Percentiles rank a stretch among this genome's conserved stretches.
Conservation (phyloP, 176 grass and related monocot genomes). For the Musa beccarii region DNA sequence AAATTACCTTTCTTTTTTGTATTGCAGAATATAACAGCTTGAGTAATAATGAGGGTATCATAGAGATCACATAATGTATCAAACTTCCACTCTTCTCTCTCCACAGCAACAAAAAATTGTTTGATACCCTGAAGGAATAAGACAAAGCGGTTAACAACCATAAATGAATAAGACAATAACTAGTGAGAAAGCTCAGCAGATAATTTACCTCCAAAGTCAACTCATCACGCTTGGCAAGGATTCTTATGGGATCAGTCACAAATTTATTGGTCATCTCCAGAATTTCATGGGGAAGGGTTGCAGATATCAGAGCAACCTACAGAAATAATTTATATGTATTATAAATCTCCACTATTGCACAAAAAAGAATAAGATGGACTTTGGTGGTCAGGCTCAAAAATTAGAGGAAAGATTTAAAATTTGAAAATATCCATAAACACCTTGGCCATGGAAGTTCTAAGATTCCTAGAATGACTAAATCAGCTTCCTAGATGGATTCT, state of each 20-base stretch:
- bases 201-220: slow-evolving; percentile 83
- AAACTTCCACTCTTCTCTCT: slow-evolving; percentile 99
- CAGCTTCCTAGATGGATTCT: no score
- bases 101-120: slow-evolving; percentile 96
- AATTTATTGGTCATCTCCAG: slow-evolving; percentile 90
- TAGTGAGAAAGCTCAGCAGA: neutral
- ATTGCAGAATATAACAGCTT: slow-evolving; percentile 98
- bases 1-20: slow-evolving; percentile 71
- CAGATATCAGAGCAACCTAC: slow-evolving; percentile 74
- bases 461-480: no score
- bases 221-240: slow-evolving; percentile 96
- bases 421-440: no score
- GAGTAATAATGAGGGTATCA: slow-evolving; percentile 87
- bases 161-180: neutral
- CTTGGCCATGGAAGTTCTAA: no score
- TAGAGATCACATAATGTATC: slow-evolving; percentile 96
- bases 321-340: slow-evolving; percentile 1
- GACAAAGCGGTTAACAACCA: neutral
- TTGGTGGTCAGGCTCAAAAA: no score
- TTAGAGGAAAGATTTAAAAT: no score
- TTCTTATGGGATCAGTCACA: slow-evolving; percentile 78
- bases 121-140: slow-evolving; percentile 57
- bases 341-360: neutral
- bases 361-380: neutral
- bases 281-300: slow-evolving; percentile 87